Conservation (phyloP, 179 eudicot species). For the Actinidia polygama region DNA sequence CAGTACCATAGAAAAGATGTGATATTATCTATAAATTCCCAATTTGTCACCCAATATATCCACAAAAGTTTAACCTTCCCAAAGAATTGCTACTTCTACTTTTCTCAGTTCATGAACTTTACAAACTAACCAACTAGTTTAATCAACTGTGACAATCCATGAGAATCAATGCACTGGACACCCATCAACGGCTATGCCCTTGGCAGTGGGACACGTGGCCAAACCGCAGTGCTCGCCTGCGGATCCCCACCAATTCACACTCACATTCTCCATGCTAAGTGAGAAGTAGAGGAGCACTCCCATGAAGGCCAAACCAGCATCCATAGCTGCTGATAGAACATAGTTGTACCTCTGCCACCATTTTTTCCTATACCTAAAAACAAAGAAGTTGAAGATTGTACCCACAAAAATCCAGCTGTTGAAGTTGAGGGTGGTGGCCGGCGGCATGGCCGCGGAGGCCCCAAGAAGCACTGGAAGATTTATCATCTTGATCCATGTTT, state of each 20-base stretch:
- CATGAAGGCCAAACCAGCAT: constrained; percentile 83
- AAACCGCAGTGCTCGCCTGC: constrained; percentile 63
- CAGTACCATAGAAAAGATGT: too few species aligned
- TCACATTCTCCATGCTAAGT: constrained; percentile 38
- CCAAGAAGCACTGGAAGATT: constrained; percentile 76
- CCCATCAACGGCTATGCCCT: constrained; percentile 54
- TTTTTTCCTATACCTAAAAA: constrained; percentile 51
- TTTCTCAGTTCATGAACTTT: background rate
- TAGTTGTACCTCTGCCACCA: constrained; percentile 92
- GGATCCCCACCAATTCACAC: constrained; percentile 69
- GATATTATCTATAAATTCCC: background rate
- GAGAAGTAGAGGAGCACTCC: constrained; percentile 59
- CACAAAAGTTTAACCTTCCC: background rate
- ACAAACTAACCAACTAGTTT: background rate
- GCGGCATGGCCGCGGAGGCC: constrained; percentile 67
- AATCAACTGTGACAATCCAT: background rate
- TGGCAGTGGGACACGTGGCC: constrained; percentile 77
- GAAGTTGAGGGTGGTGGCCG: constrained; percentile 70
- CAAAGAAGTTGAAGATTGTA: constrained; percentile 54
- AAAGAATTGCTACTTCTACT: background rate
- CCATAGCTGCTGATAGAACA: constrained; percentile 70
- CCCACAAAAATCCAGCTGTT: constrained; percentile 64
- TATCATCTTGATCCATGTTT: constrained; percentile 63
- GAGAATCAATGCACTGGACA: constrained; percentile 47
- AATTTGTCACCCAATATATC: background rate